A percentile compares a stretch with the other conserved stretches of the same genome.
These are phyloP conservation scores for Tetrapisispora arboricola DNA, from an alignment of 805 yeast genomes.

Conservation along the genomic window DNA sequence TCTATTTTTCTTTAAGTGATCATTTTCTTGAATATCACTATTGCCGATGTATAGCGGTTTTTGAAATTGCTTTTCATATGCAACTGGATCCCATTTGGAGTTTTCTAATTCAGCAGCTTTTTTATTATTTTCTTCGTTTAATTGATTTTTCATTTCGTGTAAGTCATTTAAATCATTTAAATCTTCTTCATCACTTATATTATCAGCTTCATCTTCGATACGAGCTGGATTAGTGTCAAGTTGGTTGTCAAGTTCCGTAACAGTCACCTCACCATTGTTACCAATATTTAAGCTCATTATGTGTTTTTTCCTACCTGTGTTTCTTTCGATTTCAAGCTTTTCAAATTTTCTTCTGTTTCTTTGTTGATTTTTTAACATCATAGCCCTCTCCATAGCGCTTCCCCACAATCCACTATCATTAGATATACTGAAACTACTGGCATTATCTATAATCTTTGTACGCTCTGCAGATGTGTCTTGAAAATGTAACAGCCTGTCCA, in stretches of 20 bases:
- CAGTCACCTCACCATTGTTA: constrained; percentile 65
- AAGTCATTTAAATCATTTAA: constrained; percentile 24
- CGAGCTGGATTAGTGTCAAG: constrained; percentile 16
- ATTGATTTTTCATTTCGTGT: constrained; percentile 17
- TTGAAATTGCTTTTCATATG: constrained; percentile 45
- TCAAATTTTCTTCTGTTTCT: constrained; percentile 56
- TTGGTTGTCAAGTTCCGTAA: constrained; percentile 38
- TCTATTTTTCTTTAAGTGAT: neutral
- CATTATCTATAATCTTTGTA: constrained; percentile 86
- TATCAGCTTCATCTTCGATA: constrained; percentile 25
- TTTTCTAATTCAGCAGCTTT: constrained; percentile 22
- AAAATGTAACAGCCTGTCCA: constrained; percentile 64
- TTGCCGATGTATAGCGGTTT: constrained; percentile 36
- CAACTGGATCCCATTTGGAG: constrained; percentile 50
- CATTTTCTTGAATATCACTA: neutral
- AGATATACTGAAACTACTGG: constrained; percentile 61
- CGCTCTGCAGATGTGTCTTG: constrained; percentile 85
- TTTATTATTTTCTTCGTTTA: constrained; percentile 11
- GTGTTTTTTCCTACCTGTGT: constrained; percentile 60
- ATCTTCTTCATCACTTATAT: constrained; percentile 32
- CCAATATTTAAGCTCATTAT: constrained; percentile 68
- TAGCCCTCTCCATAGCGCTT: constrained; percentile 71
- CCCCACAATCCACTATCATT: constrained; percentile 65
- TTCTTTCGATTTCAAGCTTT: constrained; percentile 43
- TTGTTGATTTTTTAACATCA: constrained; percentile 80